Base-by-base conservation (phyloP, 805 yeast genomes). In the Kuraishia cidri region DNA sequence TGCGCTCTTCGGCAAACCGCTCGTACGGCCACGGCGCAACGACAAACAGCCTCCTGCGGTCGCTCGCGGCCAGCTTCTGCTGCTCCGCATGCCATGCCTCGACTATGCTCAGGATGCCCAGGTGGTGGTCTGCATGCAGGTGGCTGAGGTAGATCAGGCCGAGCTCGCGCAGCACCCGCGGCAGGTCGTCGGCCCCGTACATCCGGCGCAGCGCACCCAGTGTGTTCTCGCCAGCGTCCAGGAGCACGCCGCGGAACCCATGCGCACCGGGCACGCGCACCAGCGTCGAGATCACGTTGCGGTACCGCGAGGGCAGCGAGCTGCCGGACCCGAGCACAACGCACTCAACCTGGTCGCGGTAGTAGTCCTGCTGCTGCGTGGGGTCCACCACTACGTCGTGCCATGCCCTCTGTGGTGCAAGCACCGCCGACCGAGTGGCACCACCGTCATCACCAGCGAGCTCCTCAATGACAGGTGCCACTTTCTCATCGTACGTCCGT, bases 171-270 rank as follows among this genome's bases (percentile, higher is more conserved):
- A 88, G 64, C 2, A 81, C 27, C 33, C 16, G 29, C 8, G n/a
- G 8, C 9, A 24, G 16, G 12, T 24, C 20, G 10, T 34, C 31
- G 5, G 26, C 16, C 0, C 78, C 77, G 39, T 75, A 75, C 36
- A 73, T 62, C 42, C 97, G 69, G 21, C 60, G 51, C 39, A 92
- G 54, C 1, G 83, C 58, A 2, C 94, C 95, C 15, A 80, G 46
- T 0, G 97, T 85, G 37, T 85, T 87, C 50, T 92, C 99, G 12
- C 99, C 99, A n/a, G 92, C 95, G 56, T 92, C 99, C 24, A 92
- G 57, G 15, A 92, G 44, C 0, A 83, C 50, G 3, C 79, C 54
- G 41, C 71, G 58, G 45, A 50, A 64, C 5, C 34, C 33, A 4
- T 55, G 27, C 3, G 45, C 37, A 0, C 45, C 56, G 1, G 95